Evolutionary conservation across 2,329 filamentous ascomycete genomes (phyloP).

Genomic region (Penicillium thymicola): DNA sequence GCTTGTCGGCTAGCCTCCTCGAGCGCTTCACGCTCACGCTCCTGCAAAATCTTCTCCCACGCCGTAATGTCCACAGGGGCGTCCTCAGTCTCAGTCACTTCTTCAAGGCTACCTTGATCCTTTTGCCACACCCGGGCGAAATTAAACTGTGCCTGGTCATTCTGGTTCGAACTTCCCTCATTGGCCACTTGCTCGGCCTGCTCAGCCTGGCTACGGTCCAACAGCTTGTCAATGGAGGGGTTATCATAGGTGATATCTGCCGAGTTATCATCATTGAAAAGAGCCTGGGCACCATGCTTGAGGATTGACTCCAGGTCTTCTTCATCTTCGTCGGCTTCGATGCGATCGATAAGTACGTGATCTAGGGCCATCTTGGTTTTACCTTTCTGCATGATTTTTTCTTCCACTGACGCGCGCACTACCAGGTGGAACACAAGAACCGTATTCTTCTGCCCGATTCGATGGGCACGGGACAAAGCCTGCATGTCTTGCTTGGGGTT

Average conservation of each 20-base stretch:
- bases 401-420: constrained; percentile 83
- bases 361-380: constrained; percentile 95
- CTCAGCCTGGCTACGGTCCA: constrained; percentile 83
- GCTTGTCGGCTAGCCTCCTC: constrained; percentile 65
- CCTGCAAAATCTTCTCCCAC: constrained; percentile 86
- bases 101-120: constrained; percentile 65
- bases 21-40: constrained; percentile 76
- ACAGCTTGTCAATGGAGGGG: constrained; percentile 77
- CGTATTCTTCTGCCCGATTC: constrained; percentile 94
- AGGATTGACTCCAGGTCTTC: constrained; percentile 84
- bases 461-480: constrained; percentile 87
- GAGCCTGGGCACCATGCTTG: constrained; percentile 77
- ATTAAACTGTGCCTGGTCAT: constrained; percentile 77
- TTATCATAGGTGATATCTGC: constrained; percentile 78
- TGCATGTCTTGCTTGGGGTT: constrained; percentile 98
- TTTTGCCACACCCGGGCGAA: constrained; percentile 92
- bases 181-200: constrained; percentile 61
- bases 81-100: constrained; percentile 50
- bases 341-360: constrained; percentile 87
- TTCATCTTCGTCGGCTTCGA: constrained; percentile 78
- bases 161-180: background rate
- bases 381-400: constrained; percentile 94
- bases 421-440: constrained; percentile 94
- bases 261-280: constrained; percentile 72
- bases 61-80: constrained; percentile 62